A percentile compares a stretch with the other conserved stretches of the same genome.
phyloP scores from a whole-genome alignment of 345 rosid genomes.

The Sisymbrium altissimum region DNA sequence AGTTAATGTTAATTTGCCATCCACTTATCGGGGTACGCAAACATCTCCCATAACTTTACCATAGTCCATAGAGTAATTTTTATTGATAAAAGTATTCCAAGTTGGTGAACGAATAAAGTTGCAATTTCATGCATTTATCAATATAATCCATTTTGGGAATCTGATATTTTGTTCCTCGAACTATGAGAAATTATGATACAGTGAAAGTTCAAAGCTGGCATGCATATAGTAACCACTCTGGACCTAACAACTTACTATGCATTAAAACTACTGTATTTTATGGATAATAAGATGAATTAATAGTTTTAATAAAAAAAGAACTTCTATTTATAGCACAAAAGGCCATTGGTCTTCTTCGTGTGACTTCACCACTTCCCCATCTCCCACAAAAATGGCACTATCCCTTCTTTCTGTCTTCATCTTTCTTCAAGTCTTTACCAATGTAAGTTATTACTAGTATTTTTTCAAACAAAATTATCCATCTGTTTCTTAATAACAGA shows the following conservation, averaged over 20 bases:
- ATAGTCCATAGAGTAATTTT: not conserved
- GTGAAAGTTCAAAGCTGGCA: slow-evolving; percentile 34
- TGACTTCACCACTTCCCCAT: slow-evolving; percentile 26
- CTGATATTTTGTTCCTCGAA: slow-evolving; percentile 22
- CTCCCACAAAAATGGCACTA: slow-evolving; percentile 24
- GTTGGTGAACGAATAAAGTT: slow-evolving; percentile 23
- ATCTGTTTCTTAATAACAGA: not conserved
- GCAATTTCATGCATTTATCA: not conserved
- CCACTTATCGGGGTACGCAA: slow-evolving; percentile 15
- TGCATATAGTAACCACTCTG: slow-evolving; percentile 30
- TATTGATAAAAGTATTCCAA: slow-evolving; percentile 10
- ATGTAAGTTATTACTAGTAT: slow-evolving; percentile 5
- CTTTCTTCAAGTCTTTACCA: not conserved
- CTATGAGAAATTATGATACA: slow-evolving; percentile 21
- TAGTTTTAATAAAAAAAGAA: not conserved
- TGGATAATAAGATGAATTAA: not conserved
- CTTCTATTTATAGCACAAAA: slow-evolving; percentile 30
- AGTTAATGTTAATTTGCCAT: not conserved
- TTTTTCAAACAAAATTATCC: not conserved
- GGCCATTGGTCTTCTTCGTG: not conserved
- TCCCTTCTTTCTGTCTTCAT: slow-evolving; percentile 18
- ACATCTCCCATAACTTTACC: not conserved
- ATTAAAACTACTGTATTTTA: not conserved
- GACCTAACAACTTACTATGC: slow-evolving; percentile 8
- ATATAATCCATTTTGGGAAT: slow-evolving; percentile 19